These are phyloP conservation scores for Petunia axillaris DNA, from an alignment of 257 asterid genomes.

Conservation along the genomic window DNA sequence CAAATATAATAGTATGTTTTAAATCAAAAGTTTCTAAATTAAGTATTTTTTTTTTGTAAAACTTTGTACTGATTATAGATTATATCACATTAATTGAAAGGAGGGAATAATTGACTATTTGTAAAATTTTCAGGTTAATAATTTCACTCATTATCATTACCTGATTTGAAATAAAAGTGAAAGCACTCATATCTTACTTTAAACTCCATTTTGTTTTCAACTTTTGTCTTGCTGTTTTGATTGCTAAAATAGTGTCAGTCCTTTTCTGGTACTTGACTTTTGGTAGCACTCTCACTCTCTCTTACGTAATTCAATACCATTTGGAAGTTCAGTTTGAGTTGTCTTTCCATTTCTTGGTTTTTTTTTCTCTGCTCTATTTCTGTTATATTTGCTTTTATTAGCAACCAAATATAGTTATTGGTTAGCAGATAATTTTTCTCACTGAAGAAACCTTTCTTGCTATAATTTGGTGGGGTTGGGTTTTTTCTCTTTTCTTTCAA, in stretches of 20 bases:
- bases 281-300: background rate
- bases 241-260: background rate
- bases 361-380: background rate
- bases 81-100: too few relatives aligned
- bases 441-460: background rate
- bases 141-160: background rate
- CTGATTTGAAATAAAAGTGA: background rate
- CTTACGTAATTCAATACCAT: background rate
- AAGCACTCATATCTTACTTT: background rate
- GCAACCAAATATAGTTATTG: background rate
- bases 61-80: too few relatives aligned
- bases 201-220: background rate
- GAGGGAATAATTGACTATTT: too few relatives aligned
- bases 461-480: constrained; percentile 29
- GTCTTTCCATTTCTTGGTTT: background rate
- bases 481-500: background rate
- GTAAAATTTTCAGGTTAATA: too few relatives aligned
- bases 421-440: background rate
- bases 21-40: too few relatives aligned
- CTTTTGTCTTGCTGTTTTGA: background rate
- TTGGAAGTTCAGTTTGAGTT: background rate
- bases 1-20: too few relatives aligned
- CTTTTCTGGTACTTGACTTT: background rate
- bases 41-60: too few relatives aligned
- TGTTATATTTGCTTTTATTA: background rate